phyloP scores from a whole-genome alignment of 148 eudicot species.

The Fagopyrum esculentum region DNA sequence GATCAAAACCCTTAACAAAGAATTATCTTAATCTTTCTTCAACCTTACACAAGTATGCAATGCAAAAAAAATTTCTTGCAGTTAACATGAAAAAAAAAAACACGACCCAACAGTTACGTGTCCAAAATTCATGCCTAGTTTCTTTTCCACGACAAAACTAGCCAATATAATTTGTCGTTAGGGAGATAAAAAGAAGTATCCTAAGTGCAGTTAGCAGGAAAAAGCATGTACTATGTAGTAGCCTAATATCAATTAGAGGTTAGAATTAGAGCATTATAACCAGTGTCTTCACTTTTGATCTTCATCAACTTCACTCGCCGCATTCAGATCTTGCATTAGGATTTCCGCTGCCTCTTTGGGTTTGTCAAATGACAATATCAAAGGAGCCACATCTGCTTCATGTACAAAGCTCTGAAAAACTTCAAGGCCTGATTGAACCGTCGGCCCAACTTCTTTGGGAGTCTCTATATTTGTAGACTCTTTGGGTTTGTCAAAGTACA shows the following conservation, averaged over 20 bases:
- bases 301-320: background rate
- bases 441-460: constrained; percentile 14
- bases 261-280: background rate
- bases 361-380: background rate
- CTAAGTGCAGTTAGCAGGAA: constrained; percentile 3
- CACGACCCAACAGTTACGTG: background rate
- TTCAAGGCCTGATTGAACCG: background rate
- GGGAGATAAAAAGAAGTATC: background rate
- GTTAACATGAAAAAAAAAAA: background rate
- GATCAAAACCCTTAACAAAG: no score
- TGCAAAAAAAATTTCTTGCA: background rate
- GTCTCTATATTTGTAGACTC: constrained; percentile 24
- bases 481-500: background rate
- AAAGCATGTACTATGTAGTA: background rate
- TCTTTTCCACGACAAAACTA: background rate
- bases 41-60: no score
- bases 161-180: background rate
- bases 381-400: background rate
- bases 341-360: background rate
- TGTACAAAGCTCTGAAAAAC: background rate
- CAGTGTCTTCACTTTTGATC: background rate
- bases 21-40: no score
- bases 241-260: background rate
- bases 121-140: background rate
- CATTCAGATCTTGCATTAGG: background rate